phyloP scores from a whole-genome alignment of 495 filamentous ascomycete genomes.

The Niebla homalea region DNA sequence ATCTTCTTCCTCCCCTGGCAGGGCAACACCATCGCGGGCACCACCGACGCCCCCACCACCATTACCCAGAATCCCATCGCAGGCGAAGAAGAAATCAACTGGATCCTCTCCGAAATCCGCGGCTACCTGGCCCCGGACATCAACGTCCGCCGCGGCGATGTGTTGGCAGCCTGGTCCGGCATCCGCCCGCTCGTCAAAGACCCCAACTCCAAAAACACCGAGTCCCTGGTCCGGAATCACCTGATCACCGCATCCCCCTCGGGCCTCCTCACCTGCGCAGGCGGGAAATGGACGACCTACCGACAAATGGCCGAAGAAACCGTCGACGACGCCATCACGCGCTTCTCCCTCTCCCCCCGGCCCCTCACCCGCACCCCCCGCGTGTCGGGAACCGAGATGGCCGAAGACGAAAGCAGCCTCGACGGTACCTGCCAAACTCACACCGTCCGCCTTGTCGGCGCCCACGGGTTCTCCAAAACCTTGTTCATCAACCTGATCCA shows the following conservation, averaged over 20 bases:
- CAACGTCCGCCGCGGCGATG: slow-evolving; percentile 84
- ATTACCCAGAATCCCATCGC: slow-evolving; percentile 77
- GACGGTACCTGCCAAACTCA: slow-evolving; percentile 89
- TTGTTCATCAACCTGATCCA: slow-evolving; percentile 98
- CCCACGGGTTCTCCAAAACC: slow-evolving; percentile 88
- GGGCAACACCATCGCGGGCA: slow-evolving; percentile 96
- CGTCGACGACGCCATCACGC: slow-evolving; percentile 75
- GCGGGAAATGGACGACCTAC: slow-evolving; percentile 98
- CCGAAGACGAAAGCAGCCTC: slow-evolving; percentile 61
- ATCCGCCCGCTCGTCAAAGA: slow-evolving; percentile 90
- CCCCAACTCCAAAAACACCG: slow-evolving; percentile 83
- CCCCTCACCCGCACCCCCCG: slow-evolving; percentile 48
- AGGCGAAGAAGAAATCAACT: slow-evolving; percentile 85
- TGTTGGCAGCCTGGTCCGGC: slow-evolving; percentile 91
- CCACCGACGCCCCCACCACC: slow-evolving; percentile 76
- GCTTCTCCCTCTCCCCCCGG: slow-evolving; percentile 56
- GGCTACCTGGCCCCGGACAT: slow-evolving; percentile 87
- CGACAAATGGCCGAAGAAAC: slow-evolving; percentile 97
- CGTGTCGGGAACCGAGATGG: slow-evolving; percentile 63
- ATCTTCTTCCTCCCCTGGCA: slow-evolving; percentile 99
- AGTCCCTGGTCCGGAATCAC: slow-evolving; percentile 92
- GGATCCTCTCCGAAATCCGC: slow-evolving; percentile 87
- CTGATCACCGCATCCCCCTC: slow-evolving; percentile 76
- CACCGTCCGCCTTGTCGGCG: slow-evolving; percentile 75
- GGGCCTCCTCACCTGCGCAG: slow-evolving; percentile 86